Evolutionary conservation across 306 rosid species (phyloP).

Genomic region (Boehmeria nivea): DNA sequence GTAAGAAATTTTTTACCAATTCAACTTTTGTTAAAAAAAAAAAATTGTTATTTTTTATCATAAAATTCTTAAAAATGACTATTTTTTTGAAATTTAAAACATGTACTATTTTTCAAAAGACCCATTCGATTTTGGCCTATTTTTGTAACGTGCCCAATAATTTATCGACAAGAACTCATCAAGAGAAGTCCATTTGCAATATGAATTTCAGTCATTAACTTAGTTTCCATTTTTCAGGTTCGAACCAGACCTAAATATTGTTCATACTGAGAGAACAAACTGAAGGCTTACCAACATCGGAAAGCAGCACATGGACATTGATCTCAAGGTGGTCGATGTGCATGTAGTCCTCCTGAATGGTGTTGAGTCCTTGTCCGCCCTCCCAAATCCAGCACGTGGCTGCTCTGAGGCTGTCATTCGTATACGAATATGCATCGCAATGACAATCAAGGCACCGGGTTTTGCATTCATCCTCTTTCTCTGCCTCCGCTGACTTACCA

Average conservation of each 20-base stretch:
- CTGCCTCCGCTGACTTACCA: not conserved
- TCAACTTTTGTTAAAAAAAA: too few species aligned
- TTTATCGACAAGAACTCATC: too few species aligned
- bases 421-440: conserved; percentile 8
- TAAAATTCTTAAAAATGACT: too few species aligned
- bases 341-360: conserved; percentile 15
- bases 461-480: not conserved
- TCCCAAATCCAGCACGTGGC: not conserved
- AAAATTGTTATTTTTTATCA: too few species aligned
- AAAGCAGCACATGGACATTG: not conserved
- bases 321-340: not conserved
- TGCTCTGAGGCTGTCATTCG: accelerated
- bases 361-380: not conserved
- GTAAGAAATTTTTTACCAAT: too few species aligned
- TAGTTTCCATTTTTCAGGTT: too few species aligned
- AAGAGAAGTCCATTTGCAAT: too few species aligned
- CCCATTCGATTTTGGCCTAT: too few species aligned
- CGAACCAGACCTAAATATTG: too few species aligned
- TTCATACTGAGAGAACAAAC: not conserved
- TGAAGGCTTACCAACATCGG: conserved; percentile 3
- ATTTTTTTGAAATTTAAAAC: too few species aligned
- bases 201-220: not conserved
- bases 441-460: not conserved
- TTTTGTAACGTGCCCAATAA: too few species aligned
- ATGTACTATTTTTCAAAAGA: too few species aligned